Conservation (phyloP, 495 filamentous ascomycete species). For the Ramalina peruviana region DNA sequence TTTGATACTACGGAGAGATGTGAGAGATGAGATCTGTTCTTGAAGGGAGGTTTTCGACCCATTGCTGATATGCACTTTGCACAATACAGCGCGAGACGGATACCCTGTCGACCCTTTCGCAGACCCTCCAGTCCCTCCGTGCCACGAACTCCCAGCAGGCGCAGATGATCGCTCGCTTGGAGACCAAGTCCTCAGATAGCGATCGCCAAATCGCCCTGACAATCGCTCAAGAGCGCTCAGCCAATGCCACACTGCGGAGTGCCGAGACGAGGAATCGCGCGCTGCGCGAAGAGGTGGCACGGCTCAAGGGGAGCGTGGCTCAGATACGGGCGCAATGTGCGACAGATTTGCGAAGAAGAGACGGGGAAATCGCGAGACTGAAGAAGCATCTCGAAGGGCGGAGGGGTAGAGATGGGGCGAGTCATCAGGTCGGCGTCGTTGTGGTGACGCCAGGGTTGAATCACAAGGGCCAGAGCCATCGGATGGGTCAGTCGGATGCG, state of each 20-base stretch:
- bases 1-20: slow-evolving; percentile 69
- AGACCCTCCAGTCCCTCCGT: slow-evolving; percentile 62
- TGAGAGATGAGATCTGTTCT: no score
- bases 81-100: slow-evolving; percentile 64
- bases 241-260: slow-evolving; percentile 51
- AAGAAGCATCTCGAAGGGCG: slow-evolving; percentile 66
- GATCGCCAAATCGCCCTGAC: slow-evolving; percentile 60
- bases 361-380: slow-evolving; percentile 72
- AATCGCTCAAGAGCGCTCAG: slow-evolving; percentile 56
- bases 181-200: slow-evolving; percentile 56
- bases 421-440: slow-evolving; percentile 17
- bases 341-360: slow-evolving; percentile 83
- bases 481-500: slow-evolving; percentile 28
- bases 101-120: slow-evolving; percentile 65
- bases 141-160: slow-evolving; percentile 55
- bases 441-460: slow-evolving; percentile 39
- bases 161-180: slow-evolving; percentile 46
- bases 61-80: background rate
- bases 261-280: slow-evolving; percentile 55
- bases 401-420: slow-evolving; percentile 35
- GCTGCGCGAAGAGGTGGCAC: slow-evolving; percentile 66
- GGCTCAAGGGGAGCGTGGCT: slow-evolving; percentile 58
- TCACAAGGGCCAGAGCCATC: slow-evolving; percentile 23
- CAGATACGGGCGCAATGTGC: slow-evolving; percentile 80
- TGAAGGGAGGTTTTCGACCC: background rate